phyloP scores from a whole-genome alignment of 225 moss, liverwort and hornwort genomes.

The Pseudisothecium myosuroides region DNA sequence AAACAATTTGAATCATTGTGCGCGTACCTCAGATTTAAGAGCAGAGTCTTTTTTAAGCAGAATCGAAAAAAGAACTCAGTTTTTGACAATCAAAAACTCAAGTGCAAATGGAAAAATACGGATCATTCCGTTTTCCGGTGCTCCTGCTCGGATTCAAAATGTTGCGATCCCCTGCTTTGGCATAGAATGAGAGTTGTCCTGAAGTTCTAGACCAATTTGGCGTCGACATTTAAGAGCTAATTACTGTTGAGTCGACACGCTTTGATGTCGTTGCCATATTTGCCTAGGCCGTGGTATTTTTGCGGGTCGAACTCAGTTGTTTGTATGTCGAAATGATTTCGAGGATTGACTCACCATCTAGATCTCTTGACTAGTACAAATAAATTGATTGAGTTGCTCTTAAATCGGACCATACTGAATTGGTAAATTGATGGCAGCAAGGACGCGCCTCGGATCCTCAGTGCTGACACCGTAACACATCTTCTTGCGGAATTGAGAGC shows the following conservation, averaged over 20 bases:
- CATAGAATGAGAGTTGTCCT: neutral
- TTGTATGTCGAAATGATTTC: neutral
- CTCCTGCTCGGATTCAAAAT: neutral
- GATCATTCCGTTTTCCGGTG: neutral
- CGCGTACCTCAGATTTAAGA: neutral
- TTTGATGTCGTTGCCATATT: neutral
- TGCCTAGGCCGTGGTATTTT: neutral
- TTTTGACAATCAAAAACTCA: neutral
- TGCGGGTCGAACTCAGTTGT: neutral
- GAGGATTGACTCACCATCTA: neutral
- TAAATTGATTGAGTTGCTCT: neutral
- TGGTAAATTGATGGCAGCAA: conserved; percentile 32
- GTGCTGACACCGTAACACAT: conserved; percentile 8
- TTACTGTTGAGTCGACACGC: neutral
- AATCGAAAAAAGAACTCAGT: neutral
- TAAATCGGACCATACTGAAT: neutral
- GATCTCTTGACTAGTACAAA: neutral
- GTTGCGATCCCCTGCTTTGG: neutral
- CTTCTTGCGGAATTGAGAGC: conserved; percentile 64
- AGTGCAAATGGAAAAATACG: neutral
- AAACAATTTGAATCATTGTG: neutral
- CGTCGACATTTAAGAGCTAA: neutral
- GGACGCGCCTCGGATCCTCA: conserved; percentile 8
- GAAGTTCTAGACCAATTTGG: neutral
- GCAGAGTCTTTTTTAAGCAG: neutral